These are phyloP conservation scores for Plectosphaerella plurivora DNA, from an alignment of 2,329 filamentous ascomycete genomes.

Conservation along the genomic window DNA sequence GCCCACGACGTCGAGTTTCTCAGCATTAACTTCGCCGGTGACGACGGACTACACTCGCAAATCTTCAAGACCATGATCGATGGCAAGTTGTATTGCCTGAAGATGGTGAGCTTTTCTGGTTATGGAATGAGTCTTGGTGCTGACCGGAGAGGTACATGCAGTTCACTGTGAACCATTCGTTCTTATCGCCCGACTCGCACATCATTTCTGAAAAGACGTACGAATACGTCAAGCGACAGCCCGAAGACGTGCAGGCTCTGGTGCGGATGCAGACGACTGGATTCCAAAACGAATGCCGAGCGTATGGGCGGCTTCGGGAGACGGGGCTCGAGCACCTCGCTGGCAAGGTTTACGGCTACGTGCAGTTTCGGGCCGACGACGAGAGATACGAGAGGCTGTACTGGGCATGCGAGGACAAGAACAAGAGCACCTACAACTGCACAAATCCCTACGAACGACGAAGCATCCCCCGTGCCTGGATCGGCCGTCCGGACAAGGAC, in stretches of 20 bases:
- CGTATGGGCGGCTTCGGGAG: slow-evolving; percentile 6
- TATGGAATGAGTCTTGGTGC: too few relatives aligned
- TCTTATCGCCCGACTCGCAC: too few relatives aligned
- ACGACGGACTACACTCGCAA: neutral
- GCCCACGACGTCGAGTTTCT: neutral
- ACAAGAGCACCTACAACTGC: too few relatives aligned
- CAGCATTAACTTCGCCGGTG: neutral
- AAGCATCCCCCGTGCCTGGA: too few relatives aligned
- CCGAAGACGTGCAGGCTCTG: neutral
- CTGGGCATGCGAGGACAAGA: too few relatives aligned
- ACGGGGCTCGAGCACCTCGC: slow-evolving; percentile 3
- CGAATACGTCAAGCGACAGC: neutral
- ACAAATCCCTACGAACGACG: too few relatives aligned
- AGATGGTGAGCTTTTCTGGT: neutral
- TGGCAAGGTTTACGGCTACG: slow-evolving; percentile 2
- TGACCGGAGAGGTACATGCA: too few relatives aligned
- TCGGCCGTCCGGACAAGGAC: too few relatives aligned
- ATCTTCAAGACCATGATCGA: neutral
- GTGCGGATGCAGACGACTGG: neutral
- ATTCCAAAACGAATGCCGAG: slow-evolving; percentile 3
- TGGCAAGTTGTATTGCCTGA: neutral
- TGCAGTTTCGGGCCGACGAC: neutral
- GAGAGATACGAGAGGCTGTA: too few relatives aligned
- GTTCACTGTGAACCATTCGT: too few relatives aligned
- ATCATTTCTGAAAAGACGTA: too few relatives aligned